phyloP scores from a whole-genome alignment of 2,329 filamentous ascomycete species.

The Ceratocystis albifundus region DNA sequence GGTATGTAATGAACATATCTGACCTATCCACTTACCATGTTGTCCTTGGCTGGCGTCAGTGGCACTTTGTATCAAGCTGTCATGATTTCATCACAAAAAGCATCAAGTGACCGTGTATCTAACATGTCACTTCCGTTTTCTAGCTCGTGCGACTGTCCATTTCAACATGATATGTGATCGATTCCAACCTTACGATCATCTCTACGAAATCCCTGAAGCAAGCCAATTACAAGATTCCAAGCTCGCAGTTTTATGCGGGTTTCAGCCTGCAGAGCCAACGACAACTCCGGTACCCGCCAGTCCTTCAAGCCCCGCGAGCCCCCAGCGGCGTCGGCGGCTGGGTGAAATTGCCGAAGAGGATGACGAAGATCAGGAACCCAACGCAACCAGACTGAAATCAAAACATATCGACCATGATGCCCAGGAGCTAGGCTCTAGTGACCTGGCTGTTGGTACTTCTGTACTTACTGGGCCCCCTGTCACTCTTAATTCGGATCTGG shows the following conservation, averaged over 20 bases:
- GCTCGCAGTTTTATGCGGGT: conserved; percentile 74
- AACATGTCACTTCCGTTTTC: conserved; percentile 19
- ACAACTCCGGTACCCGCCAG: conserved; percentile 36
- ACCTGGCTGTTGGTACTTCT: neutral
- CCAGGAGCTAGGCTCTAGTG: conserved; percentile 24
- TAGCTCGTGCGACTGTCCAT: conserved; percentile 71
- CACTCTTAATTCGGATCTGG: conserved; percentile 42
- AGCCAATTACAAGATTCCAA: conserved; percentile 79
- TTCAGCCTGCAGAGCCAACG: conserved; percentile 62
- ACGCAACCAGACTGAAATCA: conserved; percentile 46
- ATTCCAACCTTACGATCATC: conserved; percentile 77
- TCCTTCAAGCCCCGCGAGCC: conserved; percentile 78
- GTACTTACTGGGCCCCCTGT: conserved; percentile 32
- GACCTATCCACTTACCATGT: neutral
- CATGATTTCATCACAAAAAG: neutral
- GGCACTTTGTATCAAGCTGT: neutral
- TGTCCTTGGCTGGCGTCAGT: neutral
- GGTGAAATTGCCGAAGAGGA: conserved; percentile 92
- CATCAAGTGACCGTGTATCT: neutral
- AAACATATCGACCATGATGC: conserved; percentile 33
- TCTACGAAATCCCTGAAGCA: conserved; percentile 61
- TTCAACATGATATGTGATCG: conserved; percentile 55
- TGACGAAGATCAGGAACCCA: conserved; percentile 53
- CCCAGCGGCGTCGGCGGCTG: conserved; percentile 61
- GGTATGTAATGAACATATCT: conserved; percentile 43